Conservation (phyloP, 2,329 filamentous ascomycete species). For the Aspergillus unguis region DNA sequence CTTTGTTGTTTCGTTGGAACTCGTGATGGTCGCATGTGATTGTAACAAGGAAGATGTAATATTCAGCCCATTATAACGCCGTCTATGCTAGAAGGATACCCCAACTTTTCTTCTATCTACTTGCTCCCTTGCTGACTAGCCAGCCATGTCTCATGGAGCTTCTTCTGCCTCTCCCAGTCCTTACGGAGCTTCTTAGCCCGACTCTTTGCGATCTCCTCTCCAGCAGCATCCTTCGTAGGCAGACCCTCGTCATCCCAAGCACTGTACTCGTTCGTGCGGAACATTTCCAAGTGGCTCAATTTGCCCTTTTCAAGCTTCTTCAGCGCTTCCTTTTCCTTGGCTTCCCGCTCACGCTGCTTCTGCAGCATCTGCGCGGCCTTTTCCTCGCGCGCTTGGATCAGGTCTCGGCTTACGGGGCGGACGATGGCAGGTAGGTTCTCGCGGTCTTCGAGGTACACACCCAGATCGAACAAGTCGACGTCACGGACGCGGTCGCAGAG, state of each 20-base stretch:
- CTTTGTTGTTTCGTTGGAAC: not conserved
- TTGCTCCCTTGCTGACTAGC: constrained; percentile 14
- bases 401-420: constrained; percentile 59
- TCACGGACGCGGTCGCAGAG: constrained; percentile 81
- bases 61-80: constrained; percentile 13
- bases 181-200: constrained; percentile 79
- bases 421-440: constrained; percentile 65
- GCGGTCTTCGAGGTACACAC: constrained; percentile 84
- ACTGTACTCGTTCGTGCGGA: constrained; percentile 59
- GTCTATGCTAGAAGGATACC: constrained; percentile 5
- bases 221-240: constrained; percentile 72
- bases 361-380: constrained; percentile 50
- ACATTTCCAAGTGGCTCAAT: constrained; percentile 44
- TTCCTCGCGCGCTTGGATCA: constrained; percentile 54
- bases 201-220: constrained; percentile 76
- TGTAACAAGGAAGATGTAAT: not conserved
- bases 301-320: constrained; percentile 52
- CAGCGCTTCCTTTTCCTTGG: constrained; percentile 41
- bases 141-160: constrained; percentile 39
- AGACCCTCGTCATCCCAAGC: constrained; percentile 82
- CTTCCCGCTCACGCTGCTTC: constrained; percentile 49
- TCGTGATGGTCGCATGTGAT: constrained; percentile 8
- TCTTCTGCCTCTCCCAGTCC: constrained; percentile 88
- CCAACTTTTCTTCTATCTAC: constrained; percentile 5
- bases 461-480: constrained; percentile 73